phyloP scores from a whole-genome alignment of 176 grass and related monocot genomes.

The Chrysopogon serrulatus region DNA sequence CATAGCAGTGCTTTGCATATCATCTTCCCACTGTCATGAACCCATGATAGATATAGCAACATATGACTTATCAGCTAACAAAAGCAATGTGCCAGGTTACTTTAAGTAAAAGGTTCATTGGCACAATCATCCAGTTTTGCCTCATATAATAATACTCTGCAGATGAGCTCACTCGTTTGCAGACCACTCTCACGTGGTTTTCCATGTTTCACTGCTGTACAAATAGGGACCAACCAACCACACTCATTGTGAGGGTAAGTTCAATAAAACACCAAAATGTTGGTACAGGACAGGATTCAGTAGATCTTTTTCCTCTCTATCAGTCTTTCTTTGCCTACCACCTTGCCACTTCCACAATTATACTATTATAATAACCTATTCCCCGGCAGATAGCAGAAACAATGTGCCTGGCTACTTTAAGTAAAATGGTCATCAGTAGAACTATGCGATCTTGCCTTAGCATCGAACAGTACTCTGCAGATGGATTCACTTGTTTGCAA shows the following conservation, averaged over 20 bases:
- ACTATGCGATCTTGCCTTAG: constrained; percentile 32
- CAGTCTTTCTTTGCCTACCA: neutral
- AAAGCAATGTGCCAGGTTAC: neutral
- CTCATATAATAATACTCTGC: constrained; percentile 40
- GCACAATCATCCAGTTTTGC: neutral
- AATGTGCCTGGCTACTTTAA: neutral
- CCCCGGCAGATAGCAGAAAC: neutral
- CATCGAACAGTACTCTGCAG: constrained; percentile 35
- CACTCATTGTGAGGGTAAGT: neutral
- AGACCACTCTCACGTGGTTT: constrained; percentile 13
- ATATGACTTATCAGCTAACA: neutral
- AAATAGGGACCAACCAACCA: neutral
- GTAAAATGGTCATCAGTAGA: constrained; percentile 11
- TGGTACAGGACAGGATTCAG: neutral
- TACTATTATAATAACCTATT: neutral
- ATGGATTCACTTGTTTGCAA: constrained; percentile 30
- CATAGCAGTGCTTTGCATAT: neutral
- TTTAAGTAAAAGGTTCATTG: constrained; percentile 21
- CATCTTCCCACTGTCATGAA: neutral
- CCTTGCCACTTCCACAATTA: neutral
- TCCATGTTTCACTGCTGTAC: neutral
- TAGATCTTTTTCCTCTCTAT: neutral
- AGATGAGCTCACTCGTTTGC: constrained; percentile 20
- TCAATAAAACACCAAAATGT: neutral
- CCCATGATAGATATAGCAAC: constrained; percentile 6